phyloP scores from a whole-genome alignment of 1,139 yeast species.

The Taphrina communis region DNA sequence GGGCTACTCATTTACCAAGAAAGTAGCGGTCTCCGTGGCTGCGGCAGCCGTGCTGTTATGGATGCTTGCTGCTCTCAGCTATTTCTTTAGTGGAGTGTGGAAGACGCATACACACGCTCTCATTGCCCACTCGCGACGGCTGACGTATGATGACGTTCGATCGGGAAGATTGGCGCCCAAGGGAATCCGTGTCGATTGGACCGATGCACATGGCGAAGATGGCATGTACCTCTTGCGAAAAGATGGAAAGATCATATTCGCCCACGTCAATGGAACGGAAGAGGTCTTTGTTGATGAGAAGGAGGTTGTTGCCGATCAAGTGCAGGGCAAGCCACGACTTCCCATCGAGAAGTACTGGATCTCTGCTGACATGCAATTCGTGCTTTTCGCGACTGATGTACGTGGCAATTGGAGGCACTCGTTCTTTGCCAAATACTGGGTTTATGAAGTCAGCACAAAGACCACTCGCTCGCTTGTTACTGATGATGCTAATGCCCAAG shows the following conservation, averaged over 20 bases:
- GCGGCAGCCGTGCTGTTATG: slow-evolving; percentile 5
- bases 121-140: slow-evolving; percentile 26
- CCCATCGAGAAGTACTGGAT: slow-evolving; percentile 31
- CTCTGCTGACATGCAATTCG: slow-evolving; percentile 42
- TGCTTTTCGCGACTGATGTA: slow-evolving; percentile 55
- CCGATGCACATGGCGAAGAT: slow-evolving; percentile 36
- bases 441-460: slow-evolving; percentile 57
- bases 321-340: slow-evolving; percentile 12
- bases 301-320: slow-evolving; percentile 24
- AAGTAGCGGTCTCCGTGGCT: not conserved
- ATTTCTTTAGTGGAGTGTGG: slow-evolving; percentile 18
- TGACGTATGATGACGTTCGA: slow-evolving; percentile 20
- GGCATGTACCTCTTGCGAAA: slow-evolving; percentile 30
- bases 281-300: slow-evolving; percentile 20
- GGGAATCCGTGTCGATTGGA: slow-evolving; percentile 33
- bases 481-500: slow-evolving; percentile 17
- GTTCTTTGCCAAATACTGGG: slow-evolving; percentile 68
- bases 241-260: slow-evolving; percentile 12
- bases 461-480: slow-evolving; percentile 47
- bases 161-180: slow-evolving; percentile 11
- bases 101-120: slow-evolving; percentile 27
- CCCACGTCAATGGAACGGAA: slow-evolving; percentile 30
- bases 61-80: slow-evolving; percentile 17
- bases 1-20: slow-evolving; percentile 6
- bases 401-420: slow-evolving; percentile 79